phyloP scores from a whole-genome alignment of 352 stramenopile species.

The Pilasporangium apinafurcum region DNA sequence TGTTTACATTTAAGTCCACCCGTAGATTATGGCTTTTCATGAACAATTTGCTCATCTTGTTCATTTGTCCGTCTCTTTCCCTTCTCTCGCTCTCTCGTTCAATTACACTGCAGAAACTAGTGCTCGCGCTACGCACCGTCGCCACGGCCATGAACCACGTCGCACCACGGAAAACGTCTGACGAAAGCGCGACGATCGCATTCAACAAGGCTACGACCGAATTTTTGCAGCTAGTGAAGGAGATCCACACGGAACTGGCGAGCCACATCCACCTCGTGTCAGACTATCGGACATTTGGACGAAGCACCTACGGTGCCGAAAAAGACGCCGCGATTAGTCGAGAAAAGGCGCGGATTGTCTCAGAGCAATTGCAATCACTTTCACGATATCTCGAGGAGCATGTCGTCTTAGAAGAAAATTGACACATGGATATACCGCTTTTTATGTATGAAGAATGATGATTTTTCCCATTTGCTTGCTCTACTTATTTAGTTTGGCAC shows the following conservation, averaged over 20 bases:
- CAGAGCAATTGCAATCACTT: slow-evolving; percentile 67
- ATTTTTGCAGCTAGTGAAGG: slow-evolving; percentile 82
- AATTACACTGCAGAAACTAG: slow-evolving; percentile 58
- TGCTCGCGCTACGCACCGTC: slow-evolving; percentile 60
- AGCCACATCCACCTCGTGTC: slow-evolving; percentile 81
- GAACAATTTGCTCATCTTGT: neutral
- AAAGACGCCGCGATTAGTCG: slow-evolving; percentile 72
- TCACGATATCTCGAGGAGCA: slow-evolving; percentile 77
- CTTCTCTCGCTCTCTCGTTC: neutral
- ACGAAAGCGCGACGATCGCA: slow-evolving; percentile 58
- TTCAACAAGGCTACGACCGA: slow-evolving; percentile 78
- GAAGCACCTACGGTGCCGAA: slow-evolving; percentile 80
- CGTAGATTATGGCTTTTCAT: neutral
- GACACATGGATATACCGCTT: slow-evolving; percentile 5
- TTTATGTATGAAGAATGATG: too few relatives aligned
- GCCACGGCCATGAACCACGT: slow-evolving; percentile 65
- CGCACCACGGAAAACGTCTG: slow-evolving; percentile 46
- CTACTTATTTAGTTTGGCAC: too few relatives aligned
- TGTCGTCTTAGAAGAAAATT: slow-evolving; percentile 57
- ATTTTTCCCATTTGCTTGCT: too few relatives aligned
- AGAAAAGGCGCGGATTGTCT: slow-evolving; percentile 76
- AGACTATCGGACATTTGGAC: slow-evolving; percentile 78
- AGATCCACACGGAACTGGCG: slow-evolving; percentile 79
- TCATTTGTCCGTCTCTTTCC: neutral
- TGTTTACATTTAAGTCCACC: slow-evolving; percentile 1